These are phyloP conservation scores for Penicillium griseofulvum DNA, from an alignment of 2,329 filamentous ascomycete genomes.

Conservation along the genomic window DNA sequence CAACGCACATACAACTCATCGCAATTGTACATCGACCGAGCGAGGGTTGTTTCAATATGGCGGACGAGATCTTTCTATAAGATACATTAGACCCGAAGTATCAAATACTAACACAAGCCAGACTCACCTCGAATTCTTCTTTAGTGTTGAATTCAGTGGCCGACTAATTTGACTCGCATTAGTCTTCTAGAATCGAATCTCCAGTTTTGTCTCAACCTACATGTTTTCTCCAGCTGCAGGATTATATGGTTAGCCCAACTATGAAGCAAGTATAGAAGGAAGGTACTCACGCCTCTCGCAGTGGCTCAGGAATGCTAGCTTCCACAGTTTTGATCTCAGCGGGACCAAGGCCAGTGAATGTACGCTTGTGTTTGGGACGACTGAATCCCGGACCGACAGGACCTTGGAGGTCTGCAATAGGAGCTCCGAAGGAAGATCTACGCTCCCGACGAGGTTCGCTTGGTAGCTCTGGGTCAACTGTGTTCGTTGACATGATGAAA, in stretches of 20 bases:
- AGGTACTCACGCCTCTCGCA: constrained; percentile 74
- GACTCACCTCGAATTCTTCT: constrained; percentile 69
- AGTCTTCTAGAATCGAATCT: not conserved
- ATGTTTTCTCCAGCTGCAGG: constrained; percentile 58
- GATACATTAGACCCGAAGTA: constrained; percentile 1
- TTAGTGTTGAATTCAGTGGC: constrained; percentile 70
- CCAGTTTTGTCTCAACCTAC: constrained; percentile 38
- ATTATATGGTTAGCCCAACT: constrained; percentile 16
- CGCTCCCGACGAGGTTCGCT: constrained; percentile 59
- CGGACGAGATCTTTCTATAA: constrained; percentile 75
- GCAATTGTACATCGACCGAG: constrained; percentile 96
- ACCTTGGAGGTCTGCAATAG: constrained; percentile 81
- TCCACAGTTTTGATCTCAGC: constrained; percentile 92
- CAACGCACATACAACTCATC: constrained; percentile 64
- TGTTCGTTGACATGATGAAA: not conserved
- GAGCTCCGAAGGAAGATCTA: constrained; percentile 75
- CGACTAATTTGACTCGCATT: constrained; percentile 44
- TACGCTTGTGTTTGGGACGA: constrained; percentile 95
- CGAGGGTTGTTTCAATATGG: constrained; percentile 94
- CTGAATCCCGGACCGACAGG: constrained; percentile 80
- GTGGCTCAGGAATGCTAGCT: constrained; percentile 82
- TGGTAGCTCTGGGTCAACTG: constrained; percentile 17
- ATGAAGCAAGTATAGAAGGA: not conserved
- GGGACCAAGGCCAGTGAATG: constrained; percentile 89
- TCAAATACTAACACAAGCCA: not conserved